Conservation (phyloP, 2,329 filamentous ascomycete species). For the Pseudocercospora musae region DNA sequence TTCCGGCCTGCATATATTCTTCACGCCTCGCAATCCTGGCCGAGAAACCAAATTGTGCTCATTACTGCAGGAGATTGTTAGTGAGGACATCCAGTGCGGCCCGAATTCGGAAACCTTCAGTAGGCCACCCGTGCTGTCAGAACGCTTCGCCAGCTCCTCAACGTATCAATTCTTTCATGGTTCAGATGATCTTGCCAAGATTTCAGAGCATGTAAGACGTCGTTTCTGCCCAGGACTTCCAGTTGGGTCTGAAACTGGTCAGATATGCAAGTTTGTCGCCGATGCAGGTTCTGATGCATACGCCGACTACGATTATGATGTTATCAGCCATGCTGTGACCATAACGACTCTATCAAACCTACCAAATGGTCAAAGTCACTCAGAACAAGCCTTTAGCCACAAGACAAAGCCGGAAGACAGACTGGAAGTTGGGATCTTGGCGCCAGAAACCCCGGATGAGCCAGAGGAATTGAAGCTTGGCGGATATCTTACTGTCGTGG, state of each 20-base stretch:
- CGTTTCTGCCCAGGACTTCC: slow-evolving; percentile 30
- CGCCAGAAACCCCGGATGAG: slow-evolving; percentile 59
- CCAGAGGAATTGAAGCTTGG: slow-evolving; percentile 73
- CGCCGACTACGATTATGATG: slow-evolving; percentile 75
- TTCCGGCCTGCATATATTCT: slow-evolving; percentile 78
- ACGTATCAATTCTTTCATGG: slow-evolving; percentile 69
- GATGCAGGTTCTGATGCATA: slow-evolving; percentile 35
- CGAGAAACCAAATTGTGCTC: slow-evolving; percentile 50
- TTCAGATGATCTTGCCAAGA: slow-evolving; percentile 54
- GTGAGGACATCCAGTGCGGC: slow-evolving; percentile 53
- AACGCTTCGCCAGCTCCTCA: slow-evolving; percentile 61
- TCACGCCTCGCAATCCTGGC: slow-evolving; percentile 54
- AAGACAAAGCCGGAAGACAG: slow-evolving; percentile 14
- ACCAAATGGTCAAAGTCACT: not conserved
- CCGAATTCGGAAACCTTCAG: slow-evolving; percentile 39
- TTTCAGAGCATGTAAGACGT: slow-evolving; percentile 38
- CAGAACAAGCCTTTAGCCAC: not conserved
- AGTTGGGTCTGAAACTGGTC: not conserved
- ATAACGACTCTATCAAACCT: slow-evolving; percentile 40
- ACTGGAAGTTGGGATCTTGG: slow-evolving; percentile 80
- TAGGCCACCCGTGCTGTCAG: slow-evolving; percentile 50
- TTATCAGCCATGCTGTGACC: slow-evolving; percentile 62
- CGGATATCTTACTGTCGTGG: slow-evolving; percentile 74
- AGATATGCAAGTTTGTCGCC: slow-evolving; percentile 16
- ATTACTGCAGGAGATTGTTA: slow-evolving; percentile 58